phyloP scores from a whole-genome alignment of 352 stramenopile genomes.

The Phytophthora macrochlamydospora region DNA sequence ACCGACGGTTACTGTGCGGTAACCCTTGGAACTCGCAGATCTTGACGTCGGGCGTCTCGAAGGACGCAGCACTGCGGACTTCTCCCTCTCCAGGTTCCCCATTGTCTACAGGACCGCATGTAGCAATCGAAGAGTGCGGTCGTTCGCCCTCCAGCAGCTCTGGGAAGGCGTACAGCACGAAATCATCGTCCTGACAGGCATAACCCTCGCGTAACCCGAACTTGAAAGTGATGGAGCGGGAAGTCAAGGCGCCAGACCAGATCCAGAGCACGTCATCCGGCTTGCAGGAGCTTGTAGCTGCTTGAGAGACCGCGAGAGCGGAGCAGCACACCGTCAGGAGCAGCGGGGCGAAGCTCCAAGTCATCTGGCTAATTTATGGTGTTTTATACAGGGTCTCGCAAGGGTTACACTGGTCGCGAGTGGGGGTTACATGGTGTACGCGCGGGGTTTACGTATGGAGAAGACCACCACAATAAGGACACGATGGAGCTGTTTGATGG shows the following conservation, averaged over 20 bases:
- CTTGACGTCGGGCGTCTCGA: constrained; percentile 41
- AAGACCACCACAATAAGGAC: too few species aligned
- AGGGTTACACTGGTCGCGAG: too few species aligned
- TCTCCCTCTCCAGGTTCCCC: constrained; percentile 31
- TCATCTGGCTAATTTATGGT: too few species aligned
- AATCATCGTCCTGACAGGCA: constrained; percentile 48
- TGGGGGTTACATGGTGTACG: too few species aligned
- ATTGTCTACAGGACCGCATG: constrained; percentile 35
- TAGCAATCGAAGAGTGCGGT: constrained; percentile 52
- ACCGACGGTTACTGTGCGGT: constrained; percentile 50
- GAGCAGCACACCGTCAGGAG: too few species aligned
- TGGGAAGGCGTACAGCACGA: constrained; percentile 66
- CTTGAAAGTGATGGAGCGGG: constrained; percentile 73
- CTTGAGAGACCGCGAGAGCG: too few species aligned
- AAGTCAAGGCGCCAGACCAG: constrained; percentile 73
- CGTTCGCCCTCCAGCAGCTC: constrained; percentile 45
- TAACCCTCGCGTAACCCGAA: constrained; percentile 65
- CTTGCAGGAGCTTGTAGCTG: constrained; percentile 23
- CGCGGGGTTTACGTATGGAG: too few species aligned
- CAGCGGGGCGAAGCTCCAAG: too few species aligned
- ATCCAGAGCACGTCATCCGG: constrained; percentile 66
- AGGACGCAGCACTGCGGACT: constrained; percentile 32
- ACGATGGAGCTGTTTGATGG: too few species aligned
- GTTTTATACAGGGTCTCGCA: too few species aligned
- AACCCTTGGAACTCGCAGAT: constrained; percentile 53